Conservation (phyloP, 176 grass and related monocot genomes). For the Carex littledalei region DNA sequence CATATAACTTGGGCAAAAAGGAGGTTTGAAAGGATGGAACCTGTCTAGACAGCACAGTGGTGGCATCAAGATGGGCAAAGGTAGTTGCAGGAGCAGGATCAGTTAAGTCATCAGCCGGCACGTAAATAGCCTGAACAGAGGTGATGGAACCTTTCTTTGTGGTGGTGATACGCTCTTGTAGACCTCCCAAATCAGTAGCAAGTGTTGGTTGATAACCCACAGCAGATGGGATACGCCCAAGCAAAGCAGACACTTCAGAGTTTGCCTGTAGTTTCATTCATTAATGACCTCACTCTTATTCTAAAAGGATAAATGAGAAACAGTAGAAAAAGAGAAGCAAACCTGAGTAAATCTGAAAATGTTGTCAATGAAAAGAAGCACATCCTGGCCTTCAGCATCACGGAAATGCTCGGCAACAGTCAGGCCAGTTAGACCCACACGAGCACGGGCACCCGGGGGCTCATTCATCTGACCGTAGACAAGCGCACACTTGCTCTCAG, state of each 20-base stretch:
- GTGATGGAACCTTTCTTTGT: constrained; percentile 98
- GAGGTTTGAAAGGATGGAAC: constrained; percentile 11
- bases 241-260: constrained; percentile 97
- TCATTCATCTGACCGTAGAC: constrained; percentile 98
- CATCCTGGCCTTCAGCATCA: constrained; percentile 93
- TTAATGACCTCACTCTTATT: neutral
- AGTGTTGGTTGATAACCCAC: constrained; percentile 98
- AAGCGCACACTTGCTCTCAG: constrained; percentile 91
- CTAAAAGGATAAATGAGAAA: neutral
- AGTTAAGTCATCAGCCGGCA: constrained; percentile 96
- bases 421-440: constrained; percentile 88
- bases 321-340: neutral
- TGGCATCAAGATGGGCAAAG: constrained; percentile 97
- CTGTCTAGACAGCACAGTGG: constrained; percentile 91
- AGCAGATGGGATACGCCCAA: constrained; percentile 93
- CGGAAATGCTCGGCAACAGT: constrained; percentile 96
- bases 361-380: constrained; percentile 98
- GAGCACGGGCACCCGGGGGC: constrained; percentile 93
- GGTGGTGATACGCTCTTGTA: constrained; percentile 92
- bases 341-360: constrained; percentile 98
- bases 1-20: neutral
- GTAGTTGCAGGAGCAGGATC: constrained; percentile 97
- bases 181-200: constrained; percentile 91
- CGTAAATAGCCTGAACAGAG: constrained; percentile 96
- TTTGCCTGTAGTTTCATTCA: constrained; percentile 46